Conservation (phyloP, 257 asterid species). For the Capsicum rhomboideum region DNA sequence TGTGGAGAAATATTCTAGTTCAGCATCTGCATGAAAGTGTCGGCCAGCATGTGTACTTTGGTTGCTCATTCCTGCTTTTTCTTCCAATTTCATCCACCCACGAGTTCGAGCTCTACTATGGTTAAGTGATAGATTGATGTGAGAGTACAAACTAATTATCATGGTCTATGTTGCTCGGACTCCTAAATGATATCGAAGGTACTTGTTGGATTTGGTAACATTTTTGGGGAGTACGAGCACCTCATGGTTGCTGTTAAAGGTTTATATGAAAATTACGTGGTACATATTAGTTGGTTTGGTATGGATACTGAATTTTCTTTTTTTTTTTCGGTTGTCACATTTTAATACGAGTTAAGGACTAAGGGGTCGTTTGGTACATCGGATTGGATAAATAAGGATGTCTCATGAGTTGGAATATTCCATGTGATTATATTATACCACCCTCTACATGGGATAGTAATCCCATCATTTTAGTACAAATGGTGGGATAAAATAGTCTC, state of each 20-base stretch:
- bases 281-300: neutral
- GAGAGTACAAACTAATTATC: neutral
- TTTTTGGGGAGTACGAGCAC: too few species aligned
- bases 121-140: neutral
- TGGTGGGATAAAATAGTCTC: too few species aligned
- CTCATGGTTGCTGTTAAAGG: neutral
- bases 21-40: neutral
- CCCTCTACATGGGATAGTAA: too few species aligned
- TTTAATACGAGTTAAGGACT: neutral
- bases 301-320: neutral
- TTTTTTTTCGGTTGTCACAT: neutral
- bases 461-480: too few species aligned
- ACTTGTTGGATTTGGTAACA: neutral
- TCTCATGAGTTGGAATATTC: too few species aligned
- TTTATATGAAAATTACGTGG: neutral
- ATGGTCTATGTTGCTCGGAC: neutral
- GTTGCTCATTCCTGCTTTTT: neutral
- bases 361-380: too few species aligned
- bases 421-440: too few species aligned
- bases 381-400: too few species aligned
- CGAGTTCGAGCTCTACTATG: neutral
- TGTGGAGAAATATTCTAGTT: neutral
- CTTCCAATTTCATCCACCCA: neutral
- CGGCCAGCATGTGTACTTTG: neutral
- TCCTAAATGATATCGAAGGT: neutral